phyloP scores from a whole-genome alignment of 225 moss, liverwort and hornwort genomes.

The Marchantia paleacea region DNA sequence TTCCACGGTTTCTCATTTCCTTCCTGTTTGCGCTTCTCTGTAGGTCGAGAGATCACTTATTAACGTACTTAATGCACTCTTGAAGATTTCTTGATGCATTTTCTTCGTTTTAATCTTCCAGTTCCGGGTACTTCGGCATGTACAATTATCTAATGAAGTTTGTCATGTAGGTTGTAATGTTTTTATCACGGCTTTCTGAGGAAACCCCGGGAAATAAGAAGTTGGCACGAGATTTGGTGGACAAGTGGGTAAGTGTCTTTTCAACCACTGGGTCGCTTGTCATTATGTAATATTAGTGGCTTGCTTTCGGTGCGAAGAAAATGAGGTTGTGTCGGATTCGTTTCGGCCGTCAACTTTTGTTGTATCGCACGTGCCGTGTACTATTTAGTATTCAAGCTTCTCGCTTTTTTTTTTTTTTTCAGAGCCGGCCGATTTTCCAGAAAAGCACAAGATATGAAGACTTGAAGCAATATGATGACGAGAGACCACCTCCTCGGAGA shows the following conservation, averaged over 20 bases:
- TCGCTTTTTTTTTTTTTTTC: background rate
- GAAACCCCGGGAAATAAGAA: slow-evolving; percentile 85
- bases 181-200: slow-evolving; percentile 79
- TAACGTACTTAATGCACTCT: no score
- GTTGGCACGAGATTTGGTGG: slow-evolving; percentile 79
- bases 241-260: slow-evolving; percentile 65
- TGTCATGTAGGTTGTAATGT: slow-evolving; percentile 76
- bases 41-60: no score
- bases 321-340: background rate
- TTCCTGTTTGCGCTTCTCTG: no score
- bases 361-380: background rate
- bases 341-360: background rate
- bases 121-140: background rate
- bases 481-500: slow-evolving; percentile 64
- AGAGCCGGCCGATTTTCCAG: slow-evolving; percentile 87
- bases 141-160: background rate
- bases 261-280: background rate
- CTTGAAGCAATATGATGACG: slow-evolving; percentile 73
- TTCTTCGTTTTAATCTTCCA: background rate
- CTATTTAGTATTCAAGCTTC: background rate
- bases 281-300: no score
- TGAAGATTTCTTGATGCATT: no score
- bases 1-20: no score
- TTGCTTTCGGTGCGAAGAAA: background rate
- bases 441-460: slow-evolving; percentile 98